phyloP scores from a whole-genome alignment of 306 rosid genomes.

The Acacia crassicarpa region DNA sequence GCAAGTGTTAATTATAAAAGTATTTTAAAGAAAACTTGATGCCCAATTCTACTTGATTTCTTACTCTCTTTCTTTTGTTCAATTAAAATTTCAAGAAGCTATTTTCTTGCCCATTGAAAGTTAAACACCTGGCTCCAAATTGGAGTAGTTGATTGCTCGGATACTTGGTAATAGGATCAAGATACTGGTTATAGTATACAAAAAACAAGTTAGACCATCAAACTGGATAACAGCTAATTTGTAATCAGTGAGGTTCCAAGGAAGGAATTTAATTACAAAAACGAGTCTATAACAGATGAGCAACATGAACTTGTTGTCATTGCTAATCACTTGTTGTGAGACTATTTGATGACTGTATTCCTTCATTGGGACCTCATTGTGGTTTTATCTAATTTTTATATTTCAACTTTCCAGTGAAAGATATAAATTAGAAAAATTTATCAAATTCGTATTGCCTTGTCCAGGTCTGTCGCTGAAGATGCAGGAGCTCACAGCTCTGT shows the following conservation, averaged over 20 bases:
- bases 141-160: too few species aligned
- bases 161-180: too few species aligned
- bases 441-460: background rate
- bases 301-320: too few species aligned
- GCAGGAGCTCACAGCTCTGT: conserved; percentile 79
- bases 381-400: background rate
- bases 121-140: too few species aligned
- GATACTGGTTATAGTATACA: too few species aligned
- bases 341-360: too few species aligned
- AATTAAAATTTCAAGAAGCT: background rate
- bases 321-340: too few species aligned
- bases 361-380: too few species aligned
- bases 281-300: too few species aligned
- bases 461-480: conserved; percentile 73
- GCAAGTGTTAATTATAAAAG: background rate
- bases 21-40: background rate
- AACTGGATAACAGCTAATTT: background rate
- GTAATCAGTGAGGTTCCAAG: background rate
- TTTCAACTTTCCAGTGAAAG: background rate
- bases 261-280: too few species aligned
- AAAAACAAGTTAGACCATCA: background rate
- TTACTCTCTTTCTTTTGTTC: background rate
- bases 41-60: background rate
- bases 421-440: background rate
- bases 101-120: too few species aligned